Evolutionary conservation across 1,284 basidiomycete genomes (phyloP).

Genomic region (Ustilago nuda): DNA sequence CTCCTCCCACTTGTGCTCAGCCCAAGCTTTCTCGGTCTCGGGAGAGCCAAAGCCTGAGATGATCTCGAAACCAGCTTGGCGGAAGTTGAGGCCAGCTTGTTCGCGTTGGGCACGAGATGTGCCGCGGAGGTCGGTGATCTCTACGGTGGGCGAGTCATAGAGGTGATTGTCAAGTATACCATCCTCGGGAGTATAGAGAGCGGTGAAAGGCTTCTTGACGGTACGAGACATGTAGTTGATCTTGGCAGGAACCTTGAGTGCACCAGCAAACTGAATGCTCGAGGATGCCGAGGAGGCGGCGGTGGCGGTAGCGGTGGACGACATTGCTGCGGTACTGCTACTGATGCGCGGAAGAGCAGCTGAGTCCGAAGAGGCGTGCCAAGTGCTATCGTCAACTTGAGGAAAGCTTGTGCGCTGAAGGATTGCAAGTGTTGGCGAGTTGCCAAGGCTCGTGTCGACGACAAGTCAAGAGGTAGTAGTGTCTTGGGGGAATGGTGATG

Average conservation of each 20-base stretch:
- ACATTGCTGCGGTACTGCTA: constrained; percentile 12
- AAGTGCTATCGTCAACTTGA: not conserved
- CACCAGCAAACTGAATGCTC: constrained; percentile 25
- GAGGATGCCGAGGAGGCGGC: not conserved
- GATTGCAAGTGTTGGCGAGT: not conserved
- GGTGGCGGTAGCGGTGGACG: constrained; percentile 25
- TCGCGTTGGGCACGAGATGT: constrained; percentile 32
- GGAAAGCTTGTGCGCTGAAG: not conserved
- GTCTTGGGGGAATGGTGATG: not conserved
- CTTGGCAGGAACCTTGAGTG: constrained; percentile 41
- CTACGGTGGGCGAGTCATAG: constrained; percentile 30
- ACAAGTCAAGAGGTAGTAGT: not conserved
- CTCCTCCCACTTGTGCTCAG: constrained; percentile 48
- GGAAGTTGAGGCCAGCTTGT: constrained; percentile 38
- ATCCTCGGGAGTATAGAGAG: constrained; percentile 34
- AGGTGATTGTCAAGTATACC: constrained; percentile 47
- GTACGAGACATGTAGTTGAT: constrained; percentile 56
- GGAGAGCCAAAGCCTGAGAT: constrained; percentile 48
- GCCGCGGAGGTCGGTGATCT: constrained; percentile 52
- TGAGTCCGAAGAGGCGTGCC: not conserved
- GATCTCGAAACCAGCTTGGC: constrained; percentile 57
- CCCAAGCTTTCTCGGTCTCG: constrained; percentile 40
- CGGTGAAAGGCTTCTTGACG: constrained; percentile 48
- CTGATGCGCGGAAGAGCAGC: not conserved
- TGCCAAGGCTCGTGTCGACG: not conserved